phyloP scores from a whole-genome alignment of 768 basidiomycete species.

The Podaxis sp. region DNA sequence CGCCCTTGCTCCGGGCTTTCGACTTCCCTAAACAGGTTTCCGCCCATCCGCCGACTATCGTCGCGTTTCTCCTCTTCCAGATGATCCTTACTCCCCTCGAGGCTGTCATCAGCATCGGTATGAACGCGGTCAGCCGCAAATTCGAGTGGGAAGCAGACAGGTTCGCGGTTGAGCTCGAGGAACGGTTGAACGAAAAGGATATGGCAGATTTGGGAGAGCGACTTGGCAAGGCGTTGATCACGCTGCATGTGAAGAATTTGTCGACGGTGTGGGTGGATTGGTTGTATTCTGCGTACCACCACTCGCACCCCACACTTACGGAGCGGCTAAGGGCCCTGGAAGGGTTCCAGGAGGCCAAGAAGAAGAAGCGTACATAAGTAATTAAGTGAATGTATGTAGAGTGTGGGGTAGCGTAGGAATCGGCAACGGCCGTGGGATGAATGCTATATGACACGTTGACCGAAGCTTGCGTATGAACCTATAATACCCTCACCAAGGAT shows the following conservation, averaged over 20 bases:
- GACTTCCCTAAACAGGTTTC: conserved; percentile 69
- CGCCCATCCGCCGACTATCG: conserved; percentile 68
- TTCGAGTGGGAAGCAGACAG: conserved; percentile 94
- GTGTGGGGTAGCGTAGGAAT: neutral
- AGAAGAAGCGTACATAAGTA: conserved; percentile 29
- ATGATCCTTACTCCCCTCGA: conserved; percentile 83
- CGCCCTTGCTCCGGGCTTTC: conserved; percentile 75
- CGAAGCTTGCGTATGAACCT: neutral
- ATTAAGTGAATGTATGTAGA: neutral
- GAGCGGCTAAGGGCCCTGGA: conserved; percentile 86
- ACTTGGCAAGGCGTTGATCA: conserved; percentile 76
- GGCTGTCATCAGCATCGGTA: conserved; percentile 60
- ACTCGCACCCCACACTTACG: conserved; percentile 92
- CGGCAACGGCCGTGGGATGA: conserved; percentile 1
- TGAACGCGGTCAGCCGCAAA: conserved; percentile 79
- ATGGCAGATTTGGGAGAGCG: conserved; percentile 86
- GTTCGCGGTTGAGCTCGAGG: conserved; percentile 74
- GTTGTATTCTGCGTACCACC: conserved; percentile 95
- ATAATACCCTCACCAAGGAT: neutral
- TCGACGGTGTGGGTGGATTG: conserved; percentile 94
- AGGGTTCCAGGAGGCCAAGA: conserved; percentile 44
- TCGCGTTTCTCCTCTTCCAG: conserved; percentile 88
- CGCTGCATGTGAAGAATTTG: conserved; percentile 88
- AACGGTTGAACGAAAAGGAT: conserved; percentile 41
- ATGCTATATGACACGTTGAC: conserved; percentile 3